Percentiles rank a stretch among this genome's conserved stretches.
These are phyloP conservation scores for Phytophthora citricola DNA, from an alignment of 352 stramenopile species.

Conservation along the genomic window DNA sequence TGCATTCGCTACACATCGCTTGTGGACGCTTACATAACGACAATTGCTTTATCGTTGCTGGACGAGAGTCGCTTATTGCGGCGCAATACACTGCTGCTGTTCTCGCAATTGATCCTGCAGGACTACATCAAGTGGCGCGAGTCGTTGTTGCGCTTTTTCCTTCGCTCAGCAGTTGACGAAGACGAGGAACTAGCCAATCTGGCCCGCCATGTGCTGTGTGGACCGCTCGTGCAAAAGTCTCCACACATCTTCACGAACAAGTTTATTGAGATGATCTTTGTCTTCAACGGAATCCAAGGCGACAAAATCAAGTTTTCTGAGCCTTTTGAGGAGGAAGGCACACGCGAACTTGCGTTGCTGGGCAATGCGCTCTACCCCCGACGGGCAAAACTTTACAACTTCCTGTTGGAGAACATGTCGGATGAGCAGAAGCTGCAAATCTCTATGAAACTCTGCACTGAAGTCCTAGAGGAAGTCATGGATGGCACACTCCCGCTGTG, in stretches of 20 bases:
- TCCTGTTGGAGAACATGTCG: slow-evolving; percentile 94
- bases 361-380: slow-evolving; percentile 65
- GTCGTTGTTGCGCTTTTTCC: slow-evolving; percentile 95
- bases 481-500: slow-evolving; percentile 79
- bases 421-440: slow-evolving; percentile 97
- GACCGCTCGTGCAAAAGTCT: slow-evolving; percentile 91
- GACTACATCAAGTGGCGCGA: slow-evolving; percentile 99
- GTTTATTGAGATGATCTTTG: slow-evolving; percentile 97
- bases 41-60: slow-evolving; percentile 95
- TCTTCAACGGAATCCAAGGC: slow-evolving; percentile 91
- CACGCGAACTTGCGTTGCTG: slow-evolving; percentile 65
- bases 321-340: slow-evolving; percentile 69
- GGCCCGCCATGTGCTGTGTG: slow-evolving; percentile 93
- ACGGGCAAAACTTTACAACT: slow-evolving; percentile 93
- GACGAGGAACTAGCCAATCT: slow-evolving; percentile 93
- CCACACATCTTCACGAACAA: slow-evolving; percentile 96
- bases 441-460: slow-evolving; percentile 94
- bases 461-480: slow-evolving; percentile 93
- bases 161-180: slow-evolving; percentile 94
- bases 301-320: slow-evolving; percentile 68
- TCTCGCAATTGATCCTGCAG: slow-evolving; percentile 96
- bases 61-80: slow-evolving; percentile 90
- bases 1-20: slow-evolving; percentile 97
- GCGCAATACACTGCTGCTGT: slow-evolving; percentile 95
- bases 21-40: slow-evolving; percentile 95